Conservation (phyloP, 148 eudicot genomes). For the Tetragonia tetragonoides region DNA sequence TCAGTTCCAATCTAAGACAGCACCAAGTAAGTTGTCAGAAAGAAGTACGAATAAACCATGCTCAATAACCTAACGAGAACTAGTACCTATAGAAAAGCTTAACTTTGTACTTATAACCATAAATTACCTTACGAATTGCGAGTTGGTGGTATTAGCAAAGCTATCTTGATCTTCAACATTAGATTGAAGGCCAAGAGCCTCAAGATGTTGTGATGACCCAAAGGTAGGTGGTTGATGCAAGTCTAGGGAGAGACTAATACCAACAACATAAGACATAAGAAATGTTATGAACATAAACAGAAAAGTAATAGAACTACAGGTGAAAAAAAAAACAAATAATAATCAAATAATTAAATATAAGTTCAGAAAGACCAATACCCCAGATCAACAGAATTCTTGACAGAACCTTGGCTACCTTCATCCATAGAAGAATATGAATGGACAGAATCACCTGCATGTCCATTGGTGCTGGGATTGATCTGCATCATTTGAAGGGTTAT, state of each 20-base stretch:
- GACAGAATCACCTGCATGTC: conserved; percentile 41
- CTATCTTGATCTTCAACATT: conserved; percentile 51
- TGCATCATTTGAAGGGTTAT: conserved; percentile 23
- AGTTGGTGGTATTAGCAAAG: conserved; percentile 30
- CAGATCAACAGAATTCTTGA: conserved; percentile 27
- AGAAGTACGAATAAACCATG: background rate
- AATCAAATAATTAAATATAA: too few species aligned
- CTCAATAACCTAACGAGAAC: background rate
- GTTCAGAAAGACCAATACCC: conserved; percentile 29
- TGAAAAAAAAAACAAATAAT: too few species aligned
- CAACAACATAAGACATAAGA: conserved; percentile 6
- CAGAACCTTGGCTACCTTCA: conserved; percentile 38
- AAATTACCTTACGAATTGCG: conserved; percentile 46
- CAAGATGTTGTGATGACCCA: conserved; percentile 46
- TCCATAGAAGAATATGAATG: conserved; percentile 40
- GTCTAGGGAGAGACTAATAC: conserved; percentile 34
- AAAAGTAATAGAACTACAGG: background rate
- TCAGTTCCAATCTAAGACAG: conserved; percentile 14
- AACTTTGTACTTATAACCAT: background rate
- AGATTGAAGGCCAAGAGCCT: conserved; percentile 36
- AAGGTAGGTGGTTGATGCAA: conserved; percentile 58
- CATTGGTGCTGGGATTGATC: conserved; percentile 52
- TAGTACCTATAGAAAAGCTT: background rate
- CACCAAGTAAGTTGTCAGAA: background rate
- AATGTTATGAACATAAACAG: background rate